Evolutionary conservation across 2,329 filamentous ascomycete genomes (phyloP), one percentile per base, ranked within the genome.

Genomic region (Alternaria novae-zelandiae): DNA sequence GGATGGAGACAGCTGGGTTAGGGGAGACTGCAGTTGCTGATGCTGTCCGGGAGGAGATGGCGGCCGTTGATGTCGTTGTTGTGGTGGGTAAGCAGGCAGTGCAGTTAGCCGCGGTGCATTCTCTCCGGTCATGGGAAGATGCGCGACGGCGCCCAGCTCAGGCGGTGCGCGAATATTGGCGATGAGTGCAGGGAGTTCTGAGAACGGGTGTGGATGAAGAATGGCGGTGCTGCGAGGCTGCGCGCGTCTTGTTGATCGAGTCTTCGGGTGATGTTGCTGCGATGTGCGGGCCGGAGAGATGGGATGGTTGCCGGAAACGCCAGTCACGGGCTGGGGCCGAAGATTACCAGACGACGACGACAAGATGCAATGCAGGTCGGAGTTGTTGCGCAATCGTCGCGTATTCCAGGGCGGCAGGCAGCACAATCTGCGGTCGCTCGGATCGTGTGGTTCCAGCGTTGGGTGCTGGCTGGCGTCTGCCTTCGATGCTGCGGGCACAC

Each of bases 131-230:
- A 63, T 67, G 20, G 66, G 66, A 65, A 72, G 65, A 47, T 62
- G 68, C 62, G 75, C 72, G 67, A 71, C 72, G 44, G 71, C 70
- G 69, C 73, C 64, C 46, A 59, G 59, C 36, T 67, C 64, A 50
- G 68, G 63, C 57, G 68, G 68, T 61, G 69, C 65, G 53, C 63
- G 66, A 74, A 77, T 77, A 65, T 74, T 79, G 75, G 72, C 74
- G 74, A 69, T 66, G 59, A 44, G 7, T 26, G 10, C 13, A 36
- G 49, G 28, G 25, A 21, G 30, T 28, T 20, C 25, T 41, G 26
- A 28, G 26, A 20, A 26, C 26, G 43, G 43, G 13, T 8, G 30
- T 15, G 3, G 44, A 47, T 28, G 11, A 23, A 15, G 13, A 17
- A 30, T 21, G 15, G 36, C 10, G 41, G 20, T 41, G 43, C 32